Base-by-base conservation (phyloP, 2,329 filamentous ascomycete species). In the Aspergillus carbonarius region DNA sequence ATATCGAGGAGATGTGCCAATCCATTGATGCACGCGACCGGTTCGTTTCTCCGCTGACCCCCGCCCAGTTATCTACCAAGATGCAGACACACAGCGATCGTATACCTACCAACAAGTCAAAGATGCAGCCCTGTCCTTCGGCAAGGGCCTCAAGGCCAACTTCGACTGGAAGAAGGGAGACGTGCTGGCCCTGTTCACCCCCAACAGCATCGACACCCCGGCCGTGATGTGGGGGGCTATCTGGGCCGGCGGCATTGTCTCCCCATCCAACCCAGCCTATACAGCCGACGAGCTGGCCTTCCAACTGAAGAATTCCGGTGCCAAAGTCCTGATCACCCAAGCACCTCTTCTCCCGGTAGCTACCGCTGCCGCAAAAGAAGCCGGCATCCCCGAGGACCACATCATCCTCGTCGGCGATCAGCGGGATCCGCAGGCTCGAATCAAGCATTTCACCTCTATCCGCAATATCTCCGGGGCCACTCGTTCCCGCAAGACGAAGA, bases 181-280 rank as follows among this genome's bases (percentile, higher is more conserved):
- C 72, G 90, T 95, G 1, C 81, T 97, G 20, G 89, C 84, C 10
- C 81, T 96, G 55, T 96, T 89, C 79, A 88, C 91, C 3, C 90
- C 92, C 27, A 97, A 98, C 73, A 87, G 83, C 73, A 89, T 97
- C 70, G 93, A 97, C 73, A 91, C 88, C 0, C 88, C 91, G 0
- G 80, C 88, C 3, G 76, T 92, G 48, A 91, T 86, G 74, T 91
- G 91, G 81, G 93, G 92, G 27, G 83, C 86, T 9, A 85, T 89
- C 64, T 97, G 91, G 90, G 89, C 91, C 0, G 93, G 92, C 47
- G 92, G 90, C 30, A 80, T 91, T 53, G 78, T 91, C 10, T 92
- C 88, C n/a, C 92, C 93, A 0, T 92, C 91, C 2, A 97, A 97
- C 70, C 92, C 93, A 18, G 86, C 87, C 4, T 96, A 96, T 76